Evolutionary conservation across 805 yeast genomes (phyloP).

Genomic region (Saturnispora hagleri): DNA sequence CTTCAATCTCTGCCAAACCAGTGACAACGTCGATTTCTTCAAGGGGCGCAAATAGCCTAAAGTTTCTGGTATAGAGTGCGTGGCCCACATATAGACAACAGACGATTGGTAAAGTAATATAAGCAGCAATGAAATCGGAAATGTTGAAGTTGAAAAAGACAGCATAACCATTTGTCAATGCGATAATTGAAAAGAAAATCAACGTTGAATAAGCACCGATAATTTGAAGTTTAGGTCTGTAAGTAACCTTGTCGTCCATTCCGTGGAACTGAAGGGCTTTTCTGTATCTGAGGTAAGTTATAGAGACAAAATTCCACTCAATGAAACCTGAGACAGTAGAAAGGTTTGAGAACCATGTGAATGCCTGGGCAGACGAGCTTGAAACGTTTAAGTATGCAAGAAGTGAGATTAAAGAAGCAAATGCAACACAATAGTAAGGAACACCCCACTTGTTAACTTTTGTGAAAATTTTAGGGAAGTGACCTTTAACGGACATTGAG

Average conservation of each 20-base stretch:
- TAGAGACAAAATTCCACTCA: conserved; percentile 48
- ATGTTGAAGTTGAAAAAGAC: conserved; percentile 43
- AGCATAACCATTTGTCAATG: conserved; percentile 49
- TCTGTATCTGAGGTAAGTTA: conserved; percentile 55
- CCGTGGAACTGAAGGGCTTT: conserved; percentile 48
- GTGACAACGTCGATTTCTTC: conserved; percentile 52
- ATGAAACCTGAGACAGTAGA: conserved; percentile 61
- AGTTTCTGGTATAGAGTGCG: conserved; percentile 37
- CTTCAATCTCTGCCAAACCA: conserved; percentile 55
- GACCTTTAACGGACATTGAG: conserved; percentile 65
- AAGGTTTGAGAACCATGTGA: conserved; percentile 60
- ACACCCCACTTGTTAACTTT: conserved; percentile 59
- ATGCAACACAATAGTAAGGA: conserved; percentile 46
- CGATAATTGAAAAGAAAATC: conserved; percentile 35
- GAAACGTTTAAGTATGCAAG: conserved; percentile 63
- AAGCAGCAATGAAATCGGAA: conserved; percentile 61
- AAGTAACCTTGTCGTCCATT: conserved; percentile 47
- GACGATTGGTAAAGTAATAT: conserved; percentile 48
- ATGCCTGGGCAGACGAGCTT: conserved; percentile 46
- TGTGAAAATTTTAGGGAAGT: conserved; percentile 60
- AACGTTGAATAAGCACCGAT: conserved; percentile 45
- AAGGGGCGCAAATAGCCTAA: conserved; percentile 39
- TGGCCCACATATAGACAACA: conserved; percentile 48
- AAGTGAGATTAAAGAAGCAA: conserved; percentile 40
- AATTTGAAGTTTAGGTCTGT: conserved; percentile 47